A percentile compares a stretch with the other conserved stretches of the same genome.
These are phyloP conservation scores for Aspergillus latus DNA, from an alignment of 2,329 filamentous ascomycete genomes.

Conservation along the genomic window DNA sequence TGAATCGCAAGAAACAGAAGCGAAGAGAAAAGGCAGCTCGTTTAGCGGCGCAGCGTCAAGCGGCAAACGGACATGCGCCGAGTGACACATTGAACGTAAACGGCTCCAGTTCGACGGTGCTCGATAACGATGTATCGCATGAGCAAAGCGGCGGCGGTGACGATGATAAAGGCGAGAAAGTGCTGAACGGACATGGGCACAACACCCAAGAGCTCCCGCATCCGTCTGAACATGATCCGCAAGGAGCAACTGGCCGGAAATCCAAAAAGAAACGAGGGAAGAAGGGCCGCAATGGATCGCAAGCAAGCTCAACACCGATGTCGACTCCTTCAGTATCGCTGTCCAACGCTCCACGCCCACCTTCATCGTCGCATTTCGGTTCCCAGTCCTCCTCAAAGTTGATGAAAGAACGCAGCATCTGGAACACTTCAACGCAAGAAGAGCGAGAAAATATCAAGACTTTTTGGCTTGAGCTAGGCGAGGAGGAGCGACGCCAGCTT, in stretches of 20 bases:
- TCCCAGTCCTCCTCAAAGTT: slow-evolving; percentile 46
- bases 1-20: slow-evolving; percentile 96
- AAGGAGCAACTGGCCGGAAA: slow-evolving; percentile 31
- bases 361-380: slow-evolving; percentile 45
- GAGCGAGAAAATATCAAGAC: slow-evolving; percentile 97
- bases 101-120: slow-evolving; percentile 33
- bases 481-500: slow-evolving; percentile 90
- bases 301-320: slow-evolving; percentile 41
- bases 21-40: slow-evolving; percentile 81
- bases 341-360: slow-evolving; percentile 43
- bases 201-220: slow-evolving; percentile 33
- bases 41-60: slow-evolving; percentile 58
- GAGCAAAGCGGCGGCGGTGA: slow-evolving; percentile 32
- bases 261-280: slow-evolving; percentile 45
- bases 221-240: slow-evolving; percentile 22
- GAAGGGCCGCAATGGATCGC: slow-evolving; percentile 36
- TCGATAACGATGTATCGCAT: slow-evolving; percentile 30
- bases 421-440: slow-evolving; percentile 92
- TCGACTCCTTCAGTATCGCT: slow-evolving; percentile 47
- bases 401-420: slow-evolving; percentile 77
- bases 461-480: slow-evolving; percentile 92
- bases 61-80: slow-evolving; percentile 29
- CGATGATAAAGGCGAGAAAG: slow-evolving; percentile 51
- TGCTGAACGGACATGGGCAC: slow-evolving; percentile 57
- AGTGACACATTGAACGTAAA: slow-evolving; percentile 34